phyloP scores from a whole-genome alignment of 2,329 filamentous ascomycete species.

The Calcarisporium arbuscula region DNA sequence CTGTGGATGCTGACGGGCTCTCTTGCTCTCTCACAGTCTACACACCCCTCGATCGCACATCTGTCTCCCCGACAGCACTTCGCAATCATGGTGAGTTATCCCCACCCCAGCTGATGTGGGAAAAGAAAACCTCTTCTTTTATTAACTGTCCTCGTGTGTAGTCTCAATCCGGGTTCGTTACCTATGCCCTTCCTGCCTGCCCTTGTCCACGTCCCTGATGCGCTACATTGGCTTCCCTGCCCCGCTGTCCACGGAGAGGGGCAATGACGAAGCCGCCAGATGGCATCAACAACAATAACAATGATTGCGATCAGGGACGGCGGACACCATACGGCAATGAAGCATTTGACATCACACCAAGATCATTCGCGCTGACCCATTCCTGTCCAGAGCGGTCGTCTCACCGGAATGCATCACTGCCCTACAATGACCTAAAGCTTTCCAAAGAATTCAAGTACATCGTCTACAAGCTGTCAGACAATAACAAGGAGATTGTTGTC shows the following conservation, averaged over 20 bases:
- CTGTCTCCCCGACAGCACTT: conserved; percentile 12
- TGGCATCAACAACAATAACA: no score
- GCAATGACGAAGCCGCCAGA: no score
- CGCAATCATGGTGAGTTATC: conserved; percentile 34
- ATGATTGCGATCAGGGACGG: no score
- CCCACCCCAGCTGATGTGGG: conserved; percentile 5
- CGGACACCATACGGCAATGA: no score
- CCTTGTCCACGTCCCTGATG: not conserved
- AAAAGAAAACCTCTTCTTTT: no score
- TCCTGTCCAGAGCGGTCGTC: conserved; percentile 65
- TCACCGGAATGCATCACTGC: conserved; percentile 62
- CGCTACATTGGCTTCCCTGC: not conserved
- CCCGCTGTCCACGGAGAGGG: no score
- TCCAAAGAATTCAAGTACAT: conserved; percentile 78
- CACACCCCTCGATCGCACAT: conserved; percentile 5
- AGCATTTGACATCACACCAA: no score
- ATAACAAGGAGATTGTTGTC: conserved; percentile 76
- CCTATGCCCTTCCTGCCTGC: conserved; percentile 15
- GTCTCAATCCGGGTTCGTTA: conserved; percentile 64
- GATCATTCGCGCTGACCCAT: no score
- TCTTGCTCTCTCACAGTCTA: no score
- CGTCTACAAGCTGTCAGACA: conserved; percentile 80
- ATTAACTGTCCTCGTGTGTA: conserved; percentile 23
- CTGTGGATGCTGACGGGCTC: no score
- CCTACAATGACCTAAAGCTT: conserved; percentile 81